Evolutionary conservation across 495 filamentous ascomycete species (phyloP).

Genomic region (Collariella sp.): DNA sequence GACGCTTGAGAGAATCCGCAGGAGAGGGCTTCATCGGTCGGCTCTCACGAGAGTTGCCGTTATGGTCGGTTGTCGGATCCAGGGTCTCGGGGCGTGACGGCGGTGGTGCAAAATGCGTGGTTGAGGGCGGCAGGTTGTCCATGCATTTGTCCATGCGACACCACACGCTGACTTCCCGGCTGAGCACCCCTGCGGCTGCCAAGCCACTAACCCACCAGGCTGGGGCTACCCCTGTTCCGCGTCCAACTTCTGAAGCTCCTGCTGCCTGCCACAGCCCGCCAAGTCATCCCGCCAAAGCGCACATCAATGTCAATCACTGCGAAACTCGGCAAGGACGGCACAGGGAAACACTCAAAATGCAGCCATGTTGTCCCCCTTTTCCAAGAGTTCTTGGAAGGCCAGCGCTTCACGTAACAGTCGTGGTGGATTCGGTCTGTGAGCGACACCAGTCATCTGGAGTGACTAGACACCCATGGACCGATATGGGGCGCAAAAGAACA

Average conservation of each 20-base stretch:
- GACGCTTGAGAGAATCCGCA: slow-evolving; percentile 12
- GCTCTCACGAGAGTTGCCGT: background rate
- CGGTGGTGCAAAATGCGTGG: slow-evolving; percentile 6
- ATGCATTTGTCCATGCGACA: background rate
- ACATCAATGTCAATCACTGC: slow-evolving; percentile 9
- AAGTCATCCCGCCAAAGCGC: background rate
- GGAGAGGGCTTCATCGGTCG: slow-evolving; percentile 16
- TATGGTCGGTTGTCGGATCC: background rate
- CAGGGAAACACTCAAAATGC: background rate
- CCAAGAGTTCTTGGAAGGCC: background rate
- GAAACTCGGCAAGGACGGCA: slow-evolving; percentile 12
- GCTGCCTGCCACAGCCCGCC: slow-evolving; percentile 5
- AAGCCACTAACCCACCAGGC: slow-evolving; percentile 1
- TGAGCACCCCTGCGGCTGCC: background rate
- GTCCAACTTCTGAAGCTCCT: slow-evolving; percentile 7
- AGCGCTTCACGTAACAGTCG: background rate
- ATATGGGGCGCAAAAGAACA: background rate
- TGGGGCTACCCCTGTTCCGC: background rate
- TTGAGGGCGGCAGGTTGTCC: slow-evolving; percentile 4
- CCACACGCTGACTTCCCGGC: background rate
- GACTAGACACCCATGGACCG: background rate
- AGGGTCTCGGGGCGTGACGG: slow-evolving; percentile 1
- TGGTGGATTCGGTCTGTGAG: background rate
- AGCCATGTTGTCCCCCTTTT: background rate
- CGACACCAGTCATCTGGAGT: background rate